phyloP scores from a whole-genome alignment of 768 basidiomycete genomes.

The Harrya chromipes region DNA sequence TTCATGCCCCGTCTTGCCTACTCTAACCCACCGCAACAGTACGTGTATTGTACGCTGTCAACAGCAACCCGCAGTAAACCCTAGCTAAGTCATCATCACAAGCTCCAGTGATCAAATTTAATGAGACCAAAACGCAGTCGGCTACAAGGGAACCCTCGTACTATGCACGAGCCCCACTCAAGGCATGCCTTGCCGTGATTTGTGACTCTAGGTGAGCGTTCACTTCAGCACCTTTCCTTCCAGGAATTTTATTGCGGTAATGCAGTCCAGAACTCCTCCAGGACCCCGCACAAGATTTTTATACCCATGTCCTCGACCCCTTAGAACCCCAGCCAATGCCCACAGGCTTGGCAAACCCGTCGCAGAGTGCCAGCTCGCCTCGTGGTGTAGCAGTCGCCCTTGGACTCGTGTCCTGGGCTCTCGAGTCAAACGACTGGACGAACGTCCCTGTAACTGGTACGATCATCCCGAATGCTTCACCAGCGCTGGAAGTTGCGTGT shows the following conservation, averaged over 20 bases:
- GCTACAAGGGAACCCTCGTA: constrained; percentile 26
- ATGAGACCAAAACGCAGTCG: constrained; percentile 4
- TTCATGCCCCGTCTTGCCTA: neutral
- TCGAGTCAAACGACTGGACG: constrained; percentile 46
- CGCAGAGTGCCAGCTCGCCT: constrained; percentile 18
- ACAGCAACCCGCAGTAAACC: constrained; percentile 72
- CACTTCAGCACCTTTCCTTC: neutral
- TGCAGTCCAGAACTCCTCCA: constrained; percentile 68
- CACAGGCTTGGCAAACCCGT: constrained; percentile 38
- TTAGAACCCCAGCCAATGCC: constrained; percentile 63
- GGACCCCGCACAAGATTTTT: constrained; percentile 63
- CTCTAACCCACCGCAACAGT: constrained; percentile 31
- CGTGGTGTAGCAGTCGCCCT: constrained; percentile 68
- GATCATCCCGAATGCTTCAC: constrained; percentile 43
- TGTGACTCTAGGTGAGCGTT: constrained; percentile 47
- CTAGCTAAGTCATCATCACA: constrained; percentile 58
- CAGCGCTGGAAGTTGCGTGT: constrained; percentile 61
- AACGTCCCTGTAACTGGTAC: constrained; percentile 57
- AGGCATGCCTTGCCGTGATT: constrained; percentile 65
- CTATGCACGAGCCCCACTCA: constrained; percentile 59
- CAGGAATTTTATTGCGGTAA: neutral
- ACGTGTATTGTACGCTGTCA: constrained; percentile 73
- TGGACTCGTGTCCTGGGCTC: constrained; percentile 70
- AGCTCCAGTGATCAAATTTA: constrained; percentile 35
- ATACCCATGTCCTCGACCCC: constrained; percentile 78